Evolutionary conservation across 2,329 filamentous ascomycete genomes (phyloP).

Genomic region (Botryosphaeria agaves): DNA sequence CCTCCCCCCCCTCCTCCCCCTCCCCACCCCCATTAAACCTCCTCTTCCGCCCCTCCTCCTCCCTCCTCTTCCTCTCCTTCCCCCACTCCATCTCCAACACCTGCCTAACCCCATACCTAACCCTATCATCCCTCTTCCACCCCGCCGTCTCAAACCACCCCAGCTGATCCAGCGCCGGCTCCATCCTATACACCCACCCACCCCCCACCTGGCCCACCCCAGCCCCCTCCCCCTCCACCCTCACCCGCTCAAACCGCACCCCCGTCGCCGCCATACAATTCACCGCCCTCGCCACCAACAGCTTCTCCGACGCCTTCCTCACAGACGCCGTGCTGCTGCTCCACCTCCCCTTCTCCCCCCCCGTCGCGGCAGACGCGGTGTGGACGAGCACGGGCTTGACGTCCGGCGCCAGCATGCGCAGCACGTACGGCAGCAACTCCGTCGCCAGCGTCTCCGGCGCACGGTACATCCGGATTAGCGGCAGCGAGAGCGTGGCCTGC

Average conservation of each 20-base stretch:
- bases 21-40: slow-evolving; percentile 41
- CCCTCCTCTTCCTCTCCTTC: slow-evolving; percentile 50
- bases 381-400: slow-evolving; percentile 80
- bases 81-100: slow-evolving; percentile 82
- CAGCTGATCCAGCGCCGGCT: slow-evolving; percentile 73
- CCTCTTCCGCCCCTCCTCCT: slow-evolving; percentile 47
- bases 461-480: slow-evolving; percentile 60
- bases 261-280: slow-evolving; percentile 70
- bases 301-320: slow-evolving; percentile 68
- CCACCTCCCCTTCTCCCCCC: slow-evolving; percentile 13
- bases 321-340: slow-evolving; percentile 57
- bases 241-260: slow-evolving; percentile 62
- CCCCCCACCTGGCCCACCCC: slow-evolving; percentile 25
- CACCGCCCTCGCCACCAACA: slow-evolving; percentile 63
- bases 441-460: slow-evolving; percentile 60
- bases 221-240: slow-evolving; percentile 52
- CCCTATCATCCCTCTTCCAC: slow-evolving; percentile 43
- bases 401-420: slow-evolving; percentile 71
- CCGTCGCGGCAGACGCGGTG: slow-evolving; percentile 41
- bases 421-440: slow-evolving; percentile 71
- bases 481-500: slow-evolving; percentile 53
- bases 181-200: slow-evolving; percentile 83
- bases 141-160: slow-evolving; percentile 54
- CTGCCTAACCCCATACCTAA: slow-evolving; percentile 83
- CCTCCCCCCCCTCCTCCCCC: slow-evolving; percentile 11